Percentiles rank a stretch among this genome's conserved stretches.
These are phyloP conservation scores for Euryodendron excelsum DNA, from an alignment of 148 eudicot species.

Conservation along the genomic window DNA sequence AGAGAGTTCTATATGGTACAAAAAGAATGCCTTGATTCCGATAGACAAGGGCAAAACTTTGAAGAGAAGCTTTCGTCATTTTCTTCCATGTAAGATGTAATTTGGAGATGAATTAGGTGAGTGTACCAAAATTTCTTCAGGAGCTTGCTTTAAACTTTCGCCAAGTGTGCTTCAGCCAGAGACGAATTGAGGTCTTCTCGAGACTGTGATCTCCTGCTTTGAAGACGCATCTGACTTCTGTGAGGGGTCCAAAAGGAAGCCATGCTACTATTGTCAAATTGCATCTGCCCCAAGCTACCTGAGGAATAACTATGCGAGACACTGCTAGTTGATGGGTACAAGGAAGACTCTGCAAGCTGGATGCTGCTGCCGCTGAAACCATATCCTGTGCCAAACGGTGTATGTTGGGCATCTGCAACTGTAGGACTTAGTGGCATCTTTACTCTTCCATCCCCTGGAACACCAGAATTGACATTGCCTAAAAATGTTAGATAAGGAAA, in stretches of 20 bases:
- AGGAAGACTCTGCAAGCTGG: slow-evolving; percentile 68
- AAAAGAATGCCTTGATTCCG: neutral
- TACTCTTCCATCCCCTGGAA: slow-evolving; percentile 77
- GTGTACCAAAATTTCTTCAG: neutral
- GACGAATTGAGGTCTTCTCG: slow-evolving; percentile 86
- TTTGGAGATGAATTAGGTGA: neutral
- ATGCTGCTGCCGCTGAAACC: slow-evolving; percentile 53
- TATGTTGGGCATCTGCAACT: slow-evolving; percentile 49
- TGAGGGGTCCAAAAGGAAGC: slow-evolving; percentile 68
- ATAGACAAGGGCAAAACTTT: neutral
- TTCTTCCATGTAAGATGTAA: neutral
- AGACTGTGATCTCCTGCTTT: slow-evolving; percentile 92
- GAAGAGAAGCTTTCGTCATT: neutral
- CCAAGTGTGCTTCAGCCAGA: slow-evolving; percentile 62
- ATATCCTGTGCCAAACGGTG: slow-evolving; percentile 50
- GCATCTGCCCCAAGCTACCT: slow-evolving; percentile 91
- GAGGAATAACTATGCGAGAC: slow-evolving; percentile 87
- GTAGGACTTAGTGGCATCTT: slow-evolving; percentile 94
- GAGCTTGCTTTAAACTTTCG: slow-evolving; percentile 36
- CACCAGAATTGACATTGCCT: slow-evolving; percentile 14
- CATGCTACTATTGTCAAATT: slow-evolving; percentile 56
- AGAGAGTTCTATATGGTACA: neutral
- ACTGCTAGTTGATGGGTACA: slow-evolving; percentile 57
- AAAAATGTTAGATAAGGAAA: slow-evolving; percentile 11
- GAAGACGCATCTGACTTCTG: slow-evolving; percentile 81